These are phyloP conservation scores for Tulasnella sp. DNA, from an alignment of 768 basidiomycete species.

Conservation along the genomic window DNA sequence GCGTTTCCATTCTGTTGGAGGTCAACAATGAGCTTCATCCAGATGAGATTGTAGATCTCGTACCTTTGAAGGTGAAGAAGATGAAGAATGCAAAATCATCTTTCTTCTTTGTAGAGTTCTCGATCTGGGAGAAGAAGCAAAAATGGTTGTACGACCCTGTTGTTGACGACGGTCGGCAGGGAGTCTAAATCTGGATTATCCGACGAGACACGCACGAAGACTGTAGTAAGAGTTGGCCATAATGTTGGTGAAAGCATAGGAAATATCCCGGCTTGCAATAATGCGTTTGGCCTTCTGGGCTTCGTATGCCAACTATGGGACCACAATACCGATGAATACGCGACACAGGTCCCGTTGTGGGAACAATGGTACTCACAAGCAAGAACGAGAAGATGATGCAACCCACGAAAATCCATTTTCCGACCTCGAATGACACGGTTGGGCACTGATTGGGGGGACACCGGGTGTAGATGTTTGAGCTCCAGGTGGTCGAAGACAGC, in stretches of 20 bases:
- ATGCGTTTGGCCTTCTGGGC: constrained; percentile 86
- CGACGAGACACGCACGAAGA: constrained; percentile 47
- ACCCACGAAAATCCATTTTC: constrained; percentile 94
- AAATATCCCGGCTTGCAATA: constrained; percentile 90
- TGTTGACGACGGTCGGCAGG: neutral
- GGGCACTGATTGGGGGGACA: constrained; percentile 49
- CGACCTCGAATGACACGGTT: constrained; percentile 73
- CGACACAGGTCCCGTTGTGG: neutral
- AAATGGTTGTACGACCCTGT: constrained; percentile 92
- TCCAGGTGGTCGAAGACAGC: constrained; percentile 84
- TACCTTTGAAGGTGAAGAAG: constrained; percentile 99
- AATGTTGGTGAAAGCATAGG: constrained; percentile 95
- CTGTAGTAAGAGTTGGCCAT: constrained; percentile 97
- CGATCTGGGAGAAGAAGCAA: constrained; percentile 96
- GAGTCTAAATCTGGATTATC: constrained; percentile 11
- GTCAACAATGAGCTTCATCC: neutral
- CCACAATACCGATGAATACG: neutral
- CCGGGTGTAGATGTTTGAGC: constrained; percentile 75
- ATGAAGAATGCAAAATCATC: constrained; percentile 99
- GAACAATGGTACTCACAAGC: constrained; percentile 44
- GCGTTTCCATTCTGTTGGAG: constrained; percentile 64
- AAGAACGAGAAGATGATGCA: constrained; percentile 99
- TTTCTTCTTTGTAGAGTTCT: constrained; percentile 86
- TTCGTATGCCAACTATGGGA: constrained; percentile 72
- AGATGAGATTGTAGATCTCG: constrained; percentile 23